phyloP scores from a whole-genome alignment of 768 basidiomycete species.

The Suillus discolor region DNA sequence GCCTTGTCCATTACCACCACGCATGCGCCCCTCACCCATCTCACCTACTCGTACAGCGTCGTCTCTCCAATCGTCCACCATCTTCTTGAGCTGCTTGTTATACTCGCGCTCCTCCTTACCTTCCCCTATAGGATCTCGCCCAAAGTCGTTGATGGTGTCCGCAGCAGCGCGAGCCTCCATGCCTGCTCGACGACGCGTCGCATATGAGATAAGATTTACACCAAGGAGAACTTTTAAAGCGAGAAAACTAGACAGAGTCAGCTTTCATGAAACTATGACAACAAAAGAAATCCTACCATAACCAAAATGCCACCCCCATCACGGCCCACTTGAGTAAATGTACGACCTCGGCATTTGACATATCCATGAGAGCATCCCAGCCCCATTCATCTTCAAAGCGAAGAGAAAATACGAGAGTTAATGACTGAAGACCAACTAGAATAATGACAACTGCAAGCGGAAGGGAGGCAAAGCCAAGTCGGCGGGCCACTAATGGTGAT shows the following conservation, averaged over 20 bases:
- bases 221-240: constrained; percentile 93
- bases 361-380: constrained; percentile 34
- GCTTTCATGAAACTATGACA: not conserved
- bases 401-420: constrained; percentile 60
- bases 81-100: constrained; percentile 75
- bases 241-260: constrained; percentile 56
- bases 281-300: constrained; percentile 63
- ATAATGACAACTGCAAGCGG: constrained; percentile 86
- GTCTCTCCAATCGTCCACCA: constrained; percentile 70
- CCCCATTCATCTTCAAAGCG: constrained; percentile 43
- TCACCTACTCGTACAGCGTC: constrained; percentile 69
- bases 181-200: constrained; percentile 68
- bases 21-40: constrained; percentile 59
- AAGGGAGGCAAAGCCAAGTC: constrained; percentile 91
- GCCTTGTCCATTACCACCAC: constrained; percentile 24
- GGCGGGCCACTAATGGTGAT: constrained; percentile 90
- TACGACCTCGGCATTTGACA: constrained; percentile 50
- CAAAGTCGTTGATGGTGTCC: constrained; percentile 85
- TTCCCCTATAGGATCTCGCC: constrained; percentile 90
- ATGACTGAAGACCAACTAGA: constrained; percentile 74
- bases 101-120: constrained; percentile 87
- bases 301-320: constrained; percentile 75
- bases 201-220: constrained; percentile 83
- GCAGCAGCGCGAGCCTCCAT: constrained; percentile 77
- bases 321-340: constrained; percentile 65